Percentiles rank a stretch among this genome's conserved stretches.
Evolutionary conservation across 1,139 yeast genomes (phyloP).

Genomic region (Suhomyces ambrosiae): DNA sequence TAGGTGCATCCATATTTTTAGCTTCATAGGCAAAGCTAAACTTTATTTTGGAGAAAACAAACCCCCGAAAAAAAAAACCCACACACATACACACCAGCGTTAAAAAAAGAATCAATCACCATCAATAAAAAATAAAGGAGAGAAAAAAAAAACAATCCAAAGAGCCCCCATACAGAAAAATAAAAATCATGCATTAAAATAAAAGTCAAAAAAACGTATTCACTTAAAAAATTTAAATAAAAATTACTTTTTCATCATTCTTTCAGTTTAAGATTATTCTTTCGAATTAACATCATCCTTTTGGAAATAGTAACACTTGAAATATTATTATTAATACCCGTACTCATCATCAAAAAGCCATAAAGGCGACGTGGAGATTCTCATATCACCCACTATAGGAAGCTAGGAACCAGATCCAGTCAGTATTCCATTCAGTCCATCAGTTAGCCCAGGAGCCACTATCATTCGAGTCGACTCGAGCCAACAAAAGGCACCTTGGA

Average conservation of each 20-base stretch:
- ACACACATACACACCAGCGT: background rate
- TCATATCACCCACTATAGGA: background rate
- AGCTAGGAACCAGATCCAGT: background rate
- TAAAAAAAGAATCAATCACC: background rate
- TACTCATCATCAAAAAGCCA: slow-evolving; percentile 7
- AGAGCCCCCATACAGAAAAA: slow-evolving; percentile 2
- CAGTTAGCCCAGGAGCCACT: too few species aligned
- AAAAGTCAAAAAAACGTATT: slow-evolving; percentile 5
- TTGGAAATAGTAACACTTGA: slow-evolving; percentile 6
- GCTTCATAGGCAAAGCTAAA: slow-evolving; percentile 1
- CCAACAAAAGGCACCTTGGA: background rate
- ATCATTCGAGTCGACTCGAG: background rate
- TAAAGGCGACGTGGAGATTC: slow-evolving; percentile 1
- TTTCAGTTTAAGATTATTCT: slow-evolving; percentile 14
- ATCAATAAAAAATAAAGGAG: slow-evolving; percentile 2
- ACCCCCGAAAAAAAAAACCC: background rate
- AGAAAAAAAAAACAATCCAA: slow-evolving; percentile 2
- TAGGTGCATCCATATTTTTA: background rate
- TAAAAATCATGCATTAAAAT: slow-evolving; percentile 8
- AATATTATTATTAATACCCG: slow-evolving; percentile 11
- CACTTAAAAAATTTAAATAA: slow-evolving; percentile 9
- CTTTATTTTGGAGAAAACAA: slow-evolving; percentile 1
- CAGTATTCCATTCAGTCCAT: too few species aligned
- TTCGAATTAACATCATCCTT: slow-evolving; percentile 12
- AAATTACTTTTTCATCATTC: slow-evolving; percentile 16